A percentile compares a stretch with the other conserved stretches of the same genome.
Evolutionary conservation across 1,284 basidiomycete species (phyloP).

Genomic region (Apiotrichum siamense): DNA sequence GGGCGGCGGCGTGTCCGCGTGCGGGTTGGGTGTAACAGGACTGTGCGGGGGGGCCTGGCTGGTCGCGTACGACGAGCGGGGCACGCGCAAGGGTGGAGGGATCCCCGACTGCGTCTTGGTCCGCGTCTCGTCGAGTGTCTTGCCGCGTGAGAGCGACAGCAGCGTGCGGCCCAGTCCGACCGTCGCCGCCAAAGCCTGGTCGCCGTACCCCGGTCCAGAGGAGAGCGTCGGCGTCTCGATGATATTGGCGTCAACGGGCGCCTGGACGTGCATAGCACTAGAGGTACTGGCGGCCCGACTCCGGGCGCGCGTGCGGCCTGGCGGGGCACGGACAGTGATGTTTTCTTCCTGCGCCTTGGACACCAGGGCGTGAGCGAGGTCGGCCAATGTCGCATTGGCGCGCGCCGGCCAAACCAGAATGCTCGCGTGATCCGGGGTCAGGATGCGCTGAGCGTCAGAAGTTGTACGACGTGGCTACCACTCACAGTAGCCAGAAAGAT

Average conservation of each 20-base stretch:
- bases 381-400: constrained; percentile 57
- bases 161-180: constrained; percentile 32
- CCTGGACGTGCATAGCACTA: constrained; percentile 35
- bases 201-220: constrained; percentile 11
- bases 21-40: constrained; percentile 18
- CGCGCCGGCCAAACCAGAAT: constrained; percentile 66
- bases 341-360: constrained; percentile 64
- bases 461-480: not conserved
- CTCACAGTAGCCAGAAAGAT: constrained; percentile 45
- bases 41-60: constrained; percentile 4
- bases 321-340: constrained; percentile 50
- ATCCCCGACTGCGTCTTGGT: constrained; percentile 49
- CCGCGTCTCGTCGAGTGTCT: constrained; percentile 13
- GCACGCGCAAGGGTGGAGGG: too few relatives aligned
- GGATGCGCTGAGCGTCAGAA: constrained; percentile 55
- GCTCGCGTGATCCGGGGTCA: constrained; percentile 71
- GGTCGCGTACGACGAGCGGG: constrained; percentile 26
- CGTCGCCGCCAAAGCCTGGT: constrained; percentile 35
- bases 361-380: constrained; percentile 66
- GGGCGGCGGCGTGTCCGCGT: constrained; percentile 30
- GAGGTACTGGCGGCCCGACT: constrained; percentile 39
- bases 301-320: constrained; percentile 18
- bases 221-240: not conserved
- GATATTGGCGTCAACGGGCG: not conserved
- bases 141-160: constrained; percentile 30